Evolutionary conservation across 345 rosid species (phyloP), one percentile per base, ranked within the genome.

Genomic region (Draba incana): DNA sequence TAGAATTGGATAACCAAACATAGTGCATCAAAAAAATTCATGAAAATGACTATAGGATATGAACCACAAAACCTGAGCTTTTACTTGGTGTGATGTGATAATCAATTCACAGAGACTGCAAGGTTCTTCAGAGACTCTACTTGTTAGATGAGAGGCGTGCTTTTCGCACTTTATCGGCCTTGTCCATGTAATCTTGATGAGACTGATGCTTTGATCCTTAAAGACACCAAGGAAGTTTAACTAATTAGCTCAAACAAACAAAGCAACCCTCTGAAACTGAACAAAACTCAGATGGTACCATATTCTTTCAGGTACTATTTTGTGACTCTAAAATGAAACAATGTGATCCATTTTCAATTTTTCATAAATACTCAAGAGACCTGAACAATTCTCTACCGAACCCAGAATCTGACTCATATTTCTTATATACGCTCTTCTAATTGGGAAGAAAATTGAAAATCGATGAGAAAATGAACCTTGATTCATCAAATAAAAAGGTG

Each of bases 111-210:
- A 15, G 25, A 10, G 61, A 27, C 7, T 37, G 62, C 6, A 15
- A 41, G 12, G 31, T 13, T 48, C 15, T 43, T 31, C n/a, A 45
- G 51, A 20, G 20, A 20, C 20, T 20, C 80, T 73, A 81, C 76
- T 86, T 84, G 6, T 75, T 50, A 6, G 80, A 62, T 12, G 97
- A 94, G 60, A 94, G 95, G 41, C 96, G 88, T 14, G 82, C 85
- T 60, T 69, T 84, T 37, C 95, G 80, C 49, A 96, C 98, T 78
- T 83, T 85, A 77, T 94, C 99, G 1, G 98, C 98, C 56, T 74
- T 91, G 52, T 94, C 99, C 95, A 94, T 6, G 83, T 94, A 94
- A 78, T 94, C 99, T 87, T 94, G 99, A 68, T 91, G 96, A 0
- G 97, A 91, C 41, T 66, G 84, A 62, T 94, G 99, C 88, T 86